Percentiles rank a stretch among this genome's conserved stretches.
phyloP scores from a whole-genome alignment of 352 stramenopile species.

The Plasmopara halstedii region DNA sequence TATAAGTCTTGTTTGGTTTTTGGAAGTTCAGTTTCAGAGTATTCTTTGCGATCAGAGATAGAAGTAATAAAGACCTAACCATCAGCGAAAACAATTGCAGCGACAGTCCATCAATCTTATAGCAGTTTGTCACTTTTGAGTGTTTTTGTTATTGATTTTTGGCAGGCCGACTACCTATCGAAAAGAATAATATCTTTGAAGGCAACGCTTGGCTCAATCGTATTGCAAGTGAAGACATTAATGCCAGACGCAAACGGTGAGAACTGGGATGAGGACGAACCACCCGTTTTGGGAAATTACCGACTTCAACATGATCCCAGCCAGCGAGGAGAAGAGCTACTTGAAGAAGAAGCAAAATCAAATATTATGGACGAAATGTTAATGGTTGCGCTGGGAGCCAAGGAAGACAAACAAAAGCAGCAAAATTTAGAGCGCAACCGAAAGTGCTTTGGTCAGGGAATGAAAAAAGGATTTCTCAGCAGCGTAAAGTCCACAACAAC shows the following conservation, averaged over 20 bases:
- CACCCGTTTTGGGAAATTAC: conserved; percentile 30
- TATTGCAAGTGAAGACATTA: conserved; percentile 8
- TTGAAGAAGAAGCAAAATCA: conserved; percentile 6
- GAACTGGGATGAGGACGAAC: conserved; percentile 35
- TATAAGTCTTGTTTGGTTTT: no score
- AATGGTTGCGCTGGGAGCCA: conserved; percentile 37
- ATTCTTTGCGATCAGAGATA: no score
- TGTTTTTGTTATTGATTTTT: no score
- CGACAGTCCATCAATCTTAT: no score
- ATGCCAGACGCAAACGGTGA: conserved; percentile 11
- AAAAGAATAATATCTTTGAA: conserved; percentile 5
- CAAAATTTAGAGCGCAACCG: conserved; percentile 37
- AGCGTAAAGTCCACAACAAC: conserved; percentile 8
- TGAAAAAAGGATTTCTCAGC: conserved; percentile 74
- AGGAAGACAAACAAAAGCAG: conserved; percentile 35
- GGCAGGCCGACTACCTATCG: no score
- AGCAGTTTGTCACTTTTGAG: no score
- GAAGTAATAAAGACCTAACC: no score
- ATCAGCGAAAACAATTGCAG: no score
- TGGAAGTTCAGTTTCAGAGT: no score
- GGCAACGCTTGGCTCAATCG: conserved; percentile 11
- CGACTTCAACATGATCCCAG: conserved; percentile 19
- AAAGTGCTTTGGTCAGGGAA: conserved; percentile 46
- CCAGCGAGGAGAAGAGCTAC: conserved; percentile 12
- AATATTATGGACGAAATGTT: conserved; percentile 81